phyloP scores from a whole-genome alignment of 345 rosid species.

The Ceriops decandra region DNA sequence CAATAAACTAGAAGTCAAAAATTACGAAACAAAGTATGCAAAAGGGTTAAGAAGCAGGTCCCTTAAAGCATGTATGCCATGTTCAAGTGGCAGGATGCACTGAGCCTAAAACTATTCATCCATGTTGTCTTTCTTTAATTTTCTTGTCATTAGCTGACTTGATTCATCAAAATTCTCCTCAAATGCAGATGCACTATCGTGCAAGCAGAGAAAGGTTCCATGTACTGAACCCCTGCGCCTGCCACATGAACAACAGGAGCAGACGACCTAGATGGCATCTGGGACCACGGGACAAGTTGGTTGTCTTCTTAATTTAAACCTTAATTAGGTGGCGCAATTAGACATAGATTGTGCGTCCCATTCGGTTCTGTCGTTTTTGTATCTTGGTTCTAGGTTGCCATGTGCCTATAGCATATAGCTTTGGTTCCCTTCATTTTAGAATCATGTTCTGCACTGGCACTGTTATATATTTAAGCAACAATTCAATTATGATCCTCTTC shows the following conservation, averaged over 20 bases:
- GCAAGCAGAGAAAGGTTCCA: background rate
- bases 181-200: background rate
- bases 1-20: background rate
- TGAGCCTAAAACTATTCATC: conserved; percentile 3
- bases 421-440: no score
- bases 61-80: conserved; percentile 33
- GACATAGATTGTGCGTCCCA: conserved; percentile 1
- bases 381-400: background rate
- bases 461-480: no score
- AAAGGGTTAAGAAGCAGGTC: conserved; percentile 17
- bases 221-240: background rate
- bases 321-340: background rate
- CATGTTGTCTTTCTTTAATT: conserved; percentile 15
- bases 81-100: conserved; percentile 27
- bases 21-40: conserved; percentile 7
- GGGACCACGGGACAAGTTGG: conserved; percentile 7
- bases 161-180: conserved; percentile 15
- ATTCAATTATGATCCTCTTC: no score
- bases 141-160: conserved; percentile 15
- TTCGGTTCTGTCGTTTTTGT: background rate
- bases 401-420: background rate
- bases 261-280: conserved; percentile 1
- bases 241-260: conserved; percentile 18
- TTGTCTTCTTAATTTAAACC: background rate
- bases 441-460: no score